A percentile compares a stretch with the other conserved stretches of the same genome.
phyloP scores from a whole-genome alignment of 495 filamentous ascomycete species.

The Xylona heveae region DNA sequence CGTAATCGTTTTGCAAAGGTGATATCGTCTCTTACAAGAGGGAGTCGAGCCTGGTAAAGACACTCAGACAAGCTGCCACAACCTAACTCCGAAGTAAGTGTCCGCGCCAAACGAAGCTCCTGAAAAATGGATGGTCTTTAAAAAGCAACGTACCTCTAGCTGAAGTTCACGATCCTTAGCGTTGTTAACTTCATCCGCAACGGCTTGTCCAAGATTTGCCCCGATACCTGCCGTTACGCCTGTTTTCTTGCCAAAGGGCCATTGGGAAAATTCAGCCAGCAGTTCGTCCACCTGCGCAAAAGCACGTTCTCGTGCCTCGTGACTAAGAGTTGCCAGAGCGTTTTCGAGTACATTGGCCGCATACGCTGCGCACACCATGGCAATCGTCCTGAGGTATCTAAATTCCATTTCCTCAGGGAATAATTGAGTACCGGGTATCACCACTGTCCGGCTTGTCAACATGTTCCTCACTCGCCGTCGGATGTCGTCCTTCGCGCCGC shows the following conservation, averaged over 20 bases:
- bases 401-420: slow-evolving; percentile 88
- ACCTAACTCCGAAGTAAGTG: too few species aligned
- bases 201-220: slow-evolving; percentile 80
- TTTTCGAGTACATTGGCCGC: slow-evolving; percentile 97
- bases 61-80: slow-evolving; percentile 7
- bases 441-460: slow-evolving; percentile 82
- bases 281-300: slow-evolving; percentile 96
- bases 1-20: too few species aligned
- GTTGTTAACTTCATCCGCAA: slow-evolving; percentile 68
- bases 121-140: too few species aligned
- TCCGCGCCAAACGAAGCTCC: too few species aligned
- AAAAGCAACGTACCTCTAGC: slow-evolving; percentile 64
- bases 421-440: slow-evolving; percentile 62
- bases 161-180: slow-evolving; percentile 84
- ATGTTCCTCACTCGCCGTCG: slow-evolving; percentile 78
- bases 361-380: slow-evolving; percentile 96
- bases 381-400: slow-evolving; percentile 71
- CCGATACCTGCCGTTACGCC: slow-evolving; percentile 60
- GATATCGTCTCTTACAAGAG: slow-evolving; percentile 4
- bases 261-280: slow-evolving; percentile 88
- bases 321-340: slow-evolving; percentile 77
- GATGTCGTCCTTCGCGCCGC: slow-evolving; percentile 94
- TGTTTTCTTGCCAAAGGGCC: slow-evolving; percentile 70
- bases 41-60: slow-evolving; percentile 7
- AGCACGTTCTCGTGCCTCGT: slow-evolving; percentile 80